Base-by-base conservation (phyloP, 225 moss, liverwort and hornwort species). In the Pseudoscleropodium purum region DNA sequence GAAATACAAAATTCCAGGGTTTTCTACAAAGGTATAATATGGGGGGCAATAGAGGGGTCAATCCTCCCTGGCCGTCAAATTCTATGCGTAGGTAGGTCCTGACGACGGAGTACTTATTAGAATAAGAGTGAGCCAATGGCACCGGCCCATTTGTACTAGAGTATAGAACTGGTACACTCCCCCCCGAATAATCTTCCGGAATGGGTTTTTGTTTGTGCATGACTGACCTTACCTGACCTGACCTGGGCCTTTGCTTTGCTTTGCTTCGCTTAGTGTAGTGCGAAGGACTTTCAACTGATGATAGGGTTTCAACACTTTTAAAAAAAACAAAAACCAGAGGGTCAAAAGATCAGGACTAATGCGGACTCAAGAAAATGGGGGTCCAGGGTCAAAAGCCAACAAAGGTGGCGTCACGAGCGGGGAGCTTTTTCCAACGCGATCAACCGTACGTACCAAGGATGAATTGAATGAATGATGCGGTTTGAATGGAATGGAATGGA, bases 261-360 rank as follows among this genome's bases (percentile, higher is more conserved):
- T 20, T 19, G 56, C 56, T 56, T 56, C 2, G 56, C 57, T 59
- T 59, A 56, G 56, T 20, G 9, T 56, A 18, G 54, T 8, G 59
- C 9, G 61, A 47, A 7, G 10, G 52, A 24, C 70, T 54, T 92
- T 90, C 86, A 78, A 86, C 90, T 10, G 18, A 10, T 19, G 79
- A 86, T 84, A 68, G 63, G n/a, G 69, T 84, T 89, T 87, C 84
- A 84, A 75, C 89, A 89, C 90, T 84, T 77, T 92, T 68, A 60
- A 65, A 79, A 81, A 79, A 89, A 60, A n/a, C n/a, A n/a, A 56
- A 15, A 56, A 56, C 56, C 56, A 37, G 21, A 41, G 6, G 47
- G 89, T 92, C 92, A 92, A 92, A 92, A 92, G 89, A 81, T 56
- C 75, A 62, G 75, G 87, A 89, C 87, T 87, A 84, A 84, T 91